Percentiles rank a stretch among this genome's conserved stretches.
Evolutionary conservation across 768 basidiomycete species (phyloP).

Genomic region (Kwoniella heveanensis): DNA sequence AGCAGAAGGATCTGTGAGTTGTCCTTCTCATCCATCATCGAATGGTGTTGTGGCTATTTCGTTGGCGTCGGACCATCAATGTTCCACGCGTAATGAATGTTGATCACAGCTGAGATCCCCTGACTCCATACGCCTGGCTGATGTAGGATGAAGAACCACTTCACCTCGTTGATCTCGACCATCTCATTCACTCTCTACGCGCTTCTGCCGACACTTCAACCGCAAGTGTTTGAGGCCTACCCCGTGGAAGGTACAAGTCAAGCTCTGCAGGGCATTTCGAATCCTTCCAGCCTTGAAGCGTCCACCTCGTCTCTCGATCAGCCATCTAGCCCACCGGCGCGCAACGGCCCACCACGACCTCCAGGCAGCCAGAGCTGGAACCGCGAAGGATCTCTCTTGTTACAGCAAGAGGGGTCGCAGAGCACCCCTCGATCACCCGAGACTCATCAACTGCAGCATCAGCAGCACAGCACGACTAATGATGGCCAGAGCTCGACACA

Average conservation of each 20-base stretch:
- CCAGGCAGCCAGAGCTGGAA: not conserved
- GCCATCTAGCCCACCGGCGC: not conserved
- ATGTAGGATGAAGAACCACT: conserved; percentile 46
- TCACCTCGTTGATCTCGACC: conserved; percentile 50
- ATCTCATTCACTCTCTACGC: conserved; percentile 56
- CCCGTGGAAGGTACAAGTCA: conserved; percentile 47
- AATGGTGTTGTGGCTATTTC: too few relatives aligned
- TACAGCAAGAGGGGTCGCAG: not conserved
- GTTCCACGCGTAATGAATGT: too few relatives aligned
- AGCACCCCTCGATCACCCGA: not conserved
- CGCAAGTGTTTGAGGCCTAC: conserved; percentile 42
- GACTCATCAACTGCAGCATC: not conserved
- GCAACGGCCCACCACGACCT: not conserved
- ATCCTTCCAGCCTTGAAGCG: conserved; percentile 1
- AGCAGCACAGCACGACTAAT: not conserved
- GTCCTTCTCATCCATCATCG: too few relatives aligned
- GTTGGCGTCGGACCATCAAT: too few relatives aligned
- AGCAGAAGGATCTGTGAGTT: conserved; percentile 40
- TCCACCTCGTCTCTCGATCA: not conserved
- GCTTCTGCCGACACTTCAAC: conserved; percentile 50
- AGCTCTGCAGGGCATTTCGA: conserved; percentile 37
- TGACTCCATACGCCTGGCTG: not conserved
- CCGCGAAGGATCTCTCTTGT: not conserved
- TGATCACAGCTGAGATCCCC: not conserved
- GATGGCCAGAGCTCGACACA: not conserved